Evolutionary conservation across 1,284 basidiomycete species (phyloP).

Genomic region (Ceratobasidium papillatum): DNA sequence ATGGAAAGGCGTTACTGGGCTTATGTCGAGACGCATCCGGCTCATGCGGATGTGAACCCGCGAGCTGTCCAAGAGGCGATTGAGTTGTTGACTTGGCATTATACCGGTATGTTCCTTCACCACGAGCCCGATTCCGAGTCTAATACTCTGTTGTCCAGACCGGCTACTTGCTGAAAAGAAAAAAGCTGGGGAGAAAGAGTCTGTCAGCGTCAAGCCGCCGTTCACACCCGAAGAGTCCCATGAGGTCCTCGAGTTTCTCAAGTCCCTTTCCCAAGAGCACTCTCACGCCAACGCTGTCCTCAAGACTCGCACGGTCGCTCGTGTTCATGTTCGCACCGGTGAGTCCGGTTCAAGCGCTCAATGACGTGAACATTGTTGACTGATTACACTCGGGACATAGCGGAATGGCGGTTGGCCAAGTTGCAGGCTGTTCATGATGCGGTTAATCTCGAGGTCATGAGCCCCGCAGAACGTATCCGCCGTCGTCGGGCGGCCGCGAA

Average conservation of each 20-base stretch:
- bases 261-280: constrained; percentile 36
- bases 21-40: constrained; percentile 42
- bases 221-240: constrained; percentile 43
- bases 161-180: constrained; percentile 37
- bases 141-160: neutral
- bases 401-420: constrained; percentile 38
- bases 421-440: constrained; percentile 36
- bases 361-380: neutral
- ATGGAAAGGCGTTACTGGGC: constrained; percentile 42
- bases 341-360: neutral
- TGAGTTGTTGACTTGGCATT: constrained; percentile 43
- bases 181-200: constrained; percentile 20
- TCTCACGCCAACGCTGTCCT: constrained; percentile 37
- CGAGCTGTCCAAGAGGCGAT: constrained; percentile 42
- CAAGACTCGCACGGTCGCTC: constrained; percentile 42
- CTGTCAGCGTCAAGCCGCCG: constrained; percentile 35
- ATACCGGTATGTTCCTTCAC: constrained; percentile 39
- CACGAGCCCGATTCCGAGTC: neutral
- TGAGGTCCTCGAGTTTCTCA: constrained; percentile 43
- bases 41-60: constrained; percentile 41
- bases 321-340: constrained; percentile 41
- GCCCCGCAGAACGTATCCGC: constrained; percentile 31
- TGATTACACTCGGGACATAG: neutral
- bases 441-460: constrained; percentile 36
- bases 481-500: constrained; percentile 31